phyloP scores from a whole-genome alignment of 83 land plant genomes.

The Isoetes engelmannii region DNA sequence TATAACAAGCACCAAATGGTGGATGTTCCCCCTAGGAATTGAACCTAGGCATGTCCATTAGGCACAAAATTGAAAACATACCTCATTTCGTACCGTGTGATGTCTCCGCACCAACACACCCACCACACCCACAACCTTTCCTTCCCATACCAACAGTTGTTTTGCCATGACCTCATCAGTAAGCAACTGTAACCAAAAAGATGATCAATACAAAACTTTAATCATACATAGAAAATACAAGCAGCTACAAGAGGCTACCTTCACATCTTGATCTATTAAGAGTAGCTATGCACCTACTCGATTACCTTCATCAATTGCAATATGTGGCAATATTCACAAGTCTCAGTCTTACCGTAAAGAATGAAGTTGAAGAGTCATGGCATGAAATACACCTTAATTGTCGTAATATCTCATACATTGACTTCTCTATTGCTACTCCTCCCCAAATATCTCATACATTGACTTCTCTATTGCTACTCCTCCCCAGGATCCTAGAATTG shows the following conservation, averaged over 20 bases:
- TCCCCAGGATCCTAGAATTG: constrained; percentile 94
- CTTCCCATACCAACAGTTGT: constrained; percentile 27
- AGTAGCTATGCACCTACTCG: constrained; percentile 20
- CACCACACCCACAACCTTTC: constrained; percentile 41
- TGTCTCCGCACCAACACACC: too few species aligned
- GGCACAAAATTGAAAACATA: too few species aligned
- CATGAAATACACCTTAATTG: constrained; percentile 21
- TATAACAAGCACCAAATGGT: too few species aligned
- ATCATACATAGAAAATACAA: not conserved
- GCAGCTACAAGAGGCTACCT: constrained; percentile 13
- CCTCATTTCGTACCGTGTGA: too few species aligned
- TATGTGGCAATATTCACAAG: constrained; percentile 10
- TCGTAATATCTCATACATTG: constrained; percentile 28
- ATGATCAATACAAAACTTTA: not conserved
- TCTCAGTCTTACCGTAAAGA: not conserved
- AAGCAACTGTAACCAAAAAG: not conserved
- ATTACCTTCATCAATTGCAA: constrained; percentile 39
- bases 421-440: constrained; percentile 62
- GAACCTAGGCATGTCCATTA: too few species aligned
- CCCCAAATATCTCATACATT: constrained; percentile 58
- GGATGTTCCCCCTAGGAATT: too few species aligned
- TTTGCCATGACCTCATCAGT: constrained; percentile 30
- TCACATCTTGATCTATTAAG: constrained; percentile 35
- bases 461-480: constrained; percentile 64
- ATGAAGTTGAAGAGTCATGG: not conserved